phyloP scores from a whole-genome alignment of 768 basidiomycete genomes.

The Tylopilus sp. region DNA sequence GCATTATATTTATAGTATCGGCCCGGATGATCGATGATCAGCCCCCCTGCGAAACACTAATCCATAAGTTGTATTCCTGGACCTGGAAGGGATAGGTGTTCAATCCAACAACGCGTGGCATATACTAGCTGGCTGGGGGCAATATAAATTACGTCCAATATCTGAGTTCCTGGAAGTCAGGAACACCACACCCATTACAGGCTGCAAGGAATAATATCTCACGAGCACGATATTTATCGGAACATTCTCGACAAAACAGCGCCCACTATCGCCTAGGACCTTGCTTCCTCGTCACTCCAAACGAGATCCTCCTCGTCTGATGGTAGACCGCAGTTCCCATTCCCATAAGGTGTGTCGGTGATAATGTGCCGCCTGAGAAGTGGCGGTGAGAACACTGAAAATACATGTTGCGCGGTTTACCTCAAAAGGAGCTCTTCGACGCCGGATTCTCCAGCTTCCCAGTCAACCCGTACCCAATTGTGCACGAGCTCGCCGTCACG shows the following conservation, averaged over 20 bases:
- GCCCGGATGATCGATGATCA: too few species aligned
- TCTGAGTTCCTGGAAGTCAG: too few species aligned
- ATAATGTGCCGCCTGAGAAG: slow-evolving; percentile 27
- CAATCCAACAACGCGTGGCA: too few species aligned
- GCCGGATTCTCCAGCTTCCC: slow-evolving; percentile 71
- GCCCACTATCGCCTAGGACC: slow-evolving; percentile 1
- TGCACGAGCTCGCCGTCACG: slow-evolving; percentile 80
- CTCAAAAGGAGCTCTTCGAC: slow-evolving; percentile 64
- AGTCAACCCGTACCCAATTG: slow-evolving; percentile 86
- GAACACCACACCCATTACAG: not conserved
- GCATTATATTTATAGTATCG: not conserved
- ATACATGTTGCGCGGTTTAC: slow-evolving; percentile 31
- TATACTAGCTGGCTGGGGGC: not conserved
- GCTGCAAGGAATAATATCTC: not conserved
- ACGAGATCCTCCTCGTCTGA: slow-evolving; percentile 49
- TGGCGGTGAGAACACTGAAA: not conserved
- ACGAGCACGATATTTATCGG: not conserved
- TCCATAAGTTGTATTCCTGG: not conserved
- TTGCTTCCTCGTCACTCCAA: slow-evolving; percentile 50
- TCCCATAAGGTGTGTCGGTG: slow-evolving; percentile 17
- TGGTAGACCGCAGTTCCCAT: slow-evolving; percentile 46
- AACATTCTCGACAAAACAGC: not conserved
- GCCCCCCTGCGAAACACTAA: not conserved
- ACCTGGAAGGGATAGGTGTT: too few species aligned
- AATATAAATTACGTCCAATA: too few species aligned